Conservation (phyloP, 2,329 filamentous ascomycete genomes). For the Cladosporium cucumerinum region DNA sequence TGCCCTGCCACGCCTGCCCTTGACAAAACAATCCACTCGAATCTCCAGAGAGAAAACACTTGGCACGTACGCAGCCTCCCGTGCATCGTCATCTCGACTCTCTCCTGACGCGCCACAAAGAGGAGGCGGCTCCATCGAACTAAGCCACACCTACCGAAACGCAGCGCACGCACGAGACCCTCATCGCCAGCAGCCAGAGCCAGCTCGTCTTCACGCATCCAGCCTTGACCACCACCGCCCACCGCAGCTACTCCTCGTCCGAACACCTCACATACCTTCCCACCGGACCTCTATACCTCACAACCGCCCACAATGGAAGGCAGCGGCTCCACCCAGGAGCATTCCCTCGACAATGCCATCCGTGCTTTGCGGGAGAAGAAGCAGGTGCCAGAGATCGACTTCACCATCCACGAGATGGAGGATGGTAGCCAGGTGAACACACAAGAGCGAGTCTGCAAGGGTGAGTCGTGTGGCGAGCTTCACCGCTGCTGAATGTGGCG, state of each 20-base stretch:
- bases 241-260: neutral
- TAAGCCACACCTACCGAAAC: constrained; percentile 13
- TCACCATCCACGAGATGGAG: constrained; percentile 97
- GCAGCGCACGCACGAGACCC: constrained; percentile 15
- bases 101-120: constrained; percentile 7
- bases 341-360: constrained; percentile 76
- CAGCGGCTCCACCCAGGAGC: constrained; percentile 33
- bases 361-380: constrained; percentile 93
- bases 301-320: constrained; percentile 31
- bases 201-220: constrained; percentile 9
- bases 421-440: constrained; percentile 95
- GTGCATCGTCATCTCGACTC: neutral
- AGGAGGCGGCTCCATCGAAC: constrained; percentile 11
- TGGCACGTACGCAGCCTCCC: neutral
- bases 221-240: constrained; percentile 3
- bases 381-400: constrained; percentile 95
- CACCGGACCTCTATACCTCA: neutral
- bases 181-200: constrained; percentile 7
- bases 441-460: constrained; percentile 95
- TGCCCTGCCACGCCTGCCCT: neutral
- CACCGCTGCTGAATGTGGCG: neutral
- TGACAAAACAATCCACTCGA: neutral
- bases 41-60: neutral
- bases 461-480: constrained; percentile 46
- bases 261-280: neutral